These are phyloP conservation scores for Fusarium odoratissimum DNA, from an alignment of 2,329 filamentous ascomycete species.

Conservation along the genomic window DNA sequence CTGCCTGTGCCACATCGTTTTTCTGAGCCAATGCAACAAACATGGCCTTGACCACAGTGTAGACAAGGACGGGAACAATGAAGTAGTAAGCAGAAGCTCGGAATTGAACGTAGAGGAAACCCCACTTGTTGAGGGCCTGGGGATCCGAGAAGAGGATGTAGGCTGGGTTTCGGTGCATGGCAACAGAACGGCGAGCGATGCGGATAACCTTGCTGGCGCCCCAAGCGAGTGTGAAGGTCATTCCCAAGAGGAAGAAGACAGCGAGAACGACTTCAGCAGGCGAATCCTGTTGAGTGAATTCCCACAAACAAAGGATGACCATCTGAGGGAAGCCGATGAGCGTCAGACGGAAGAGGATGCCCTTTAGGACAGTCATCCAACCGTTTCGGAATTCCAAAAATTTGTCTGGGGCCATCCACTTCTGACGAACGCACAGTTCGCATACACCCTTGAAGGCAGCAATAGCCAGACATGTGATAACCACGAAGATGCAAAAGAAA, in stretches of 20 bases:
- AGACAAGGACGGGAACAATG: conserved; percentile 81
- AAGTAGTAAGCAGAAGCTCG: conserved; percentile 96
- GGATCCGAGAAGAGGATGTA: conserved; percentile 98
- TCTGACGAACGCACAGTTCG: conserved; percentile 78
- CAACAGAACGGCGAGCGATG: conserved; percentile 87
- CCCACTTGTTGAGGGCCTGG: conserved; percentile 96
- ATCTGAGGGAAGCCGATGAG: conserved; percentile 94
- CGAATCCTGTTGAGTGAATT: conserved; percentile 88
- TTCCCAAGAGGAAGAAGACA: conserved; percentile 87
- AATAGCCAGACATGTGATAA: conserved; percentile 78
- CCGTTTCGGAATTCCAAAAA: conserved; percentile 95
- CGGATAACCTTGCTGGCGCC: conserved; percentile 90
- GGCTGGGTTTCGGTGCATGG: conserved; percentile 94
- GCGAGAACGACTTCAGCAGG: conserved; percentile 87
- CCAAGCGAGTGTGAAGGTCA: conserved; percentile 83
- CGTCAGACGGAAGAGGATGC: conserved; percentile 90
- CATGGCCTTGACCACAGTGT: conserved; percentile 87
- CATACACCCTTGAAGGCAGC: conserved; percentile 83
- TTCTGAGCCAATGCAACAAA: conserved; percentile 86
- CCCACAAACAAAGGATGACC: conserved; percentile 91
- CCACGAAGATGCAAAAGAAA: conserved; percentile 88
- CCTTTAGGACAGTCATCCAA: conserved; percentile 92
- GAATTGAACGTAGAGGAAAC: conserved; percentile 97
- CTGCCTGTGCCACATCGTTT: conserved; percentile 77
- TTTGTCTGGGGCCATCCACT: conserved; percentile 84